Percentiles rank a stretch among this genome's conserved stretches.
These are phyloP conservation scores for Pleurotus eryngii DNA, from an alignment of 768 basidiomycete genomes.

Conservation along the genomic window DNA sequence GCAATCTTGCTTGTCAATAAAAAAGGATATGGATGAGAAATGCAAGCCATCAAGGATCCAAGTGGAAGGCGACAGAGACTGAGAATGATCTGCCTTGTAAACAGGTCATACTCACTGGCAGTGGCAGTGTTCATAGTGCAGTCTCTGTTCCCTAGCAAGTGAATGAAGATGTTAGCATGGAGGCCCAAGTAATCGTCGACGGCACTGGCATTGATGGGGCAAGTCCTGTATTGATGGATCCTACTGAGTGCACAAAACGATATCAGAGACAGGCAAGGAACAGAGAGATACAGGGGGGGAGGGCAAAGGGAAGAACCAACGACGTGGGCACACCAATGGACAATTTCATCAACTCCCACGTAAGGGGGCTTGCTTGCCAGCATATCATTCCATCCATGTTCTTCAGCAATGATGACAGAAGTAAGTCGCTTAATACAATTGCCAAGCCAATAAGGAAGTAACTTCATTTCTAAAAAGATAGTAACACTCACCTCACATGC, in stretches of 20 bases:
- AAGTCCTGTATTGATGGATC: neutral
- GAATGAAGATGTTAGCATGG: neutral
- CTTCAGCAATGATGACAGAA: neutral
- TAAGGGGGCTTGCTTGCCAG: neutral
- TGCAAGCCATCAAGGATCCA: neutral
- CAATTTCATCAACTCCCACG: neutral
- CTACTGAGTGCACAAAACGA: neutral
- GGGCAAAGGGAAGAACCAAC: too few relatives aligned
- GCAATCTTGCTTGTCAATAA: conserved; percentile 20
- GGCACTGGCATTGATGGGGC: neutral
- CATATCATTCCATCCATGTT: neutral
- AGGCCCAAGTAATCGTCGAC: neutral
- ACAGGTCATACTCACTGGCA: too few relatives aligned
- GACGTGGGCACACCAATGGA: neutral
- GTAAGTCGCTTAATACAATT: too few relatives aligned
- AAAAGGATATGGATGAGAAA: neutral
- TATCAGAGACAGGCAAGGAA: neutral
- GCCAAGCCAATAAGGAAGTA: too few relatives aligned
- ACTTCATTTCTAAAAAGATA: too few relatives aligned
- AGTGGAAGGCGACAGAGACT: too few relatives aligned
- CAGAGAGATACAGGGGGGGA: neutral
- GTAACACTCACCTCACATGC: too few relatives aligned
- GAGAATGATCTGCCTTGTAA: neutral
- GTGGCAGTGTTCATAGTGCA: too few relatives aligned
- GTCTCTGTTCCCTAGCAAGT: neutral